Evolutionary conservation across 805 yeast genomes (phyloP), one percentile per base, ranked within the genome.

Genomic region (Ogataea polymorpha): DNA sequence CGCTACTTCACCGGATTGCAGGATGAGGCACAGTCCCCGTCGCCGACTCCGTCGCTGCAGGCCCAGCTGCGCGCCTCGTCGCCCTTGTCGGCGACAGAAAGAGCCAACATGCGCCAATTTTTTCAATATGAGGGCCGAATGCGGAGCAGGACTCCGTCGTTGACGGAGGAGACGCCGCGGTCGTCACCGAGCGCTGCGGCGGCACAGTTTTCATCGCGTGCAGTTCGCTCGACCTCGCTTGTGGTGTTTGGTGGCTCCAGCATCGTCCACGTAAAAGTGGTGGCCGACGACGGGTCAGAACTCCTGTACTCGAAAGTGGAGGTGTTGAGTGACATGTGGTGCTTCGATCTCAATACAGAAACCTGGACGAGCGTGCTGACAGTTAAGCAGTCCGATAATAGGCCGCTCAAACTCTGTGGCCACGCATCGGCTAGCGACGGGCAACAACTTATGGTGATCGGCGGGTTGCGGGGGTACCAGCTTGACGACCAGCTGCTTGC

Each of bases 271-370:
- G 47, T 56, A 10, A 56, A 56, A 33, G 53, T 58, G 5, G 24
- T 44, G 6, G 42, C 48, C 23, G 50, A 53, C 17, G 39, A 52
- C 28, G 55, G 51, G 5, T 42, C 32, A 11, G 41, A 41, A 15
- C 38, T 37, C 11, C 50, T 42, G 6, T 61, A 46, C 32, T 44
- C 46, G 28, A 50, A 40, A 26, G 40, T 39, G 8, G 55, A 62
- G 13, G 66, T 74, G 9, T 52, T 61, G 18, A 74, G 76, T 20
- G 80, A 75, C 55, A 50, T 68, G 50, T 76, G 80, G 80, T 64
- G 67, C 61, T 75, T 72, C 46, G 71, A 72, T 46, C 49, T 75
- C 18, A 66, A 64, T 21, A 48, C 61, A 1, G 76, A 71, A 42
- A 52, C 54, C 2, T 76, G 81, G 81, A 29, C 35, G 12, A 36